A percentile compares a stretch with the other conserved stretches of the same genome.
Evolutionary conservation across 345 rosid species (phyloP).

Genomic region (Zanthoxylum bungeanum): DNA sequence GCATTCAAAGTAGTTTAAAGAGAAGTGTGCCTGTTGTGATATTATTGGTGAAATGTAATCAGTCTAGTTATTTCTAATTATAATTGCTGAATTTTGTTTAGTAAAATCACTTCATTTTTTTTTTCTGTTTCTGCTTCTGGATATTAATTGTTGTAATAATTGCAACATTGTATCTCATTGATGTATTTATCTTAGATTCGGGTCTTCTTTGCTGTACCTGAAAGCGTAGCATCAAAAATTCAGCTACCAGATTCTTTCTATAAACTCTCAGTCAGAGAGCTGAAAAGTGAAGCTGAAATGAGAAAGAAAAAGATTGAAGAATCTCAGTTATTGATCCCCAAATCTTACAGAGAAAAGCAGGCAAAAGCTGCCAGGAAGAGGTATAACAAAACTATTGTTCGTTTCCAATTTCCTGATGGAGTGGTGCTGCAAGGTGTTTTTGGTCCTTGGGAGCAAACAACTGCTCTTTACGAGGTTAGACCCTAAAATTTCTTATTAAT

Average conservation of each 20-base stretch:
- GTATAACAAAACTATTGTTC: constrained; percentile 62
- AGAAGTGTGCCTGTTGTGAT: not conserved
- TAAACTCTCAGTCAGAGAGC: constrained; percentile 67
- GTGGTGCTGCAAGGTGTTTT: constrained; percentile 91
- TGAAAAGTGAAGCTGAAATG: constrained; percentile 76
- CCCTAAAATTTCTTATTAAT: not conserved
- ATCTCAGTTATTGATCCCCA: constrained; percentile 85
- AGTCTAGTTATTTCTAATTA: not conserved
- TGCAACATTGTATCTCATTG: not conserved
- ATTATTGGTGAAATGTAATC: not conserved
- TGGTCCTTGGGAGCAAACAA: constrained; percentile 85
- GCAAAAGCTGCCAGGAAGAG: constrained; percentile 73
- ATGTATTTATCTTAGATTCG: constrained; percentile 38
- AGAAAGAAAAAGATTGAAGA: constrained; percentile 85
- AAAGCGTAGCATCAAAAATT: constrained; percentile 78
- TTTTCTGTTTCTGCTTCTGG: not conserved
- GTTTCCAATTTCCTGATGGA: constrained; percentile 90
- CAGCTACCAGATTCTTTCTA: constrained; percentile 91
- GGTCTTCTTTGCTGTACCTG: constrained; percentile 82
- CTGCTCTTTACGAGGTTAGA: constrained; percentile 76
- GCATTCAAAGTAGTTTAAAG: not conserved
- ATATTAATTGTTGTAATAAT: not conserved
- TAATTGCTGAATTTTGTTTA: not conserved
- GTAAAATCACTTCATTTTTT: not conserved
- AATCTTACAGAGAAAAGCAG: constrained; percentile 82